A percentile compares a stretch with the other conserved stretches of the same genome.
Evolutionary conservation across 2,329 filamentous ascomycete species (phyloP).

Genomic region (Biscogniauxia mediterranea): DNA sequence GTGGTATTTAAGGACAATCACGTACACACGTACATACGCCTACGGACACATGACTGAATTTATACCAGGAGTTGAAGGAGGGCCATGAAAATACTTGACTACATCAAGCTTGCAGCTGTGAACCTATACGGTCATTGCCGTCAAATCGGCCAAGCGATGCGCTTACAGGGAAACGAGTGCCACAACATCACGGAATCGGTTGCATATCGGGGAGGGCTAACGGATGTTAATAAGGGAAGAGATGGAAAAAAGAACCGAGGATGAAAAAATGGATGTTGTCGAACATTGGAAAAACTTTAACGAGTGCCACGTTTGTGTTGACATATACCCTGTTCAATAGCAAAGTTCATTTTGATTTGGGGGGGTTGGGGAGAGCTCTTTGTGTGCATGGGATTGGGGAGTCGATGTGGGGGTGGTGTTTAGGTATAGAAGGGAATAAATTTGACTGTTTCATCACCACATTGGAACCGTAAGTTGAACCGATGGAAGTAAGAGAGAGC

Average conservation of each 20-base stretch:
- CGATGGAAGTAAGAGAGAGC: no score
- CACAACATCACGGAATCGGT: no score
- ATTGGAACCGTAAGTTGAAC: no score
- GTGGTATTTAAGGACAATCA: constrained; percentile 24
- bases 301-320: neutral
- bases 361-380: neutral
- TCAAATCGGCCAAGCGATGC: neutral
- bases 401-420: neutral
- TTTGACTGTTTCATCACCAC: neutral
- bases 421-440: neutral
- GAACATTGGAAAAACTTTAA: no score
- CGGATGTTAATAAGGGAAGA: no score
- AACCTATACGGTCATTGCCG: neutral
- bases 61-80: neutral
- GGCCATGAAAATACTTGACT: neutral
- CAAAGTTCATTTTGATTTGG: neutral
- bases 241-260: no score
- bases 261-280: no score
- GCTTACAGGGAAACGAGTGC: neutral
- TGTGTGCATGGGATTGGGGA: neutral
- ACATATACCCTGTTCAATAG: neutral
- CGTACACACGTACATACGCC: neutral
- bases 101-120: neutral
- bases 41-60: neutral
- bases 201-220: no score